Evolutionary conservation across 2,329 filamentous ascomycete species (phyloP).

Genomic region (Chaetomium olivaceum): DNA sequence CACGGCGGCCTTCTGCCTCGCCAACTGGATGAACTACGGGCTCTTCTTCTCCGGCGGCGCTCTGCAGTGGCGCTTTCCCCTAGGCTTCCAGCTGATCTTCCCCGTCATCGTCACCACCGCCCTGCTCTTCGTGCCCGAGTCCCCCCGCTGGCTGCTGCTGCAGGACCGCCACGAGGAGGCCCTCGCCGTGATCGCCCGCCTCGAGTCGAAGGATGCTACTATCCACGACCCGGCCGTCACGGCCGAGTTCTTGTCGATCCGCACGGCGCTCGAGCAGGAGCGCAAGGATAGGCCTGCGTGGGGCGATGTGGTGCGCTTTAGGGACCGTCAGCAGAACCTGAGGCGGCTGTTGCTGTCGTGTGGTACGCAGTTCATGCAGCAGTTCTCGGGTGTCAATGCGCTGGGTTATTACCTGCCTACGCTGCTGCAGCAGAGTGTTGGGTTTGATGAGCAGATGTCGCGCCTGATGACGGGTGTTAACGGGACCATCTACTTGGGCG

Average conservation of each 20-base stretch:
- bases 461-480: conserved; percentile 16
- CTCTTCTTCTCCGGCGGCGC: conserved; percentile 15
- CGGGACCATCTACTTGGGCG: conserved; percentile 13
- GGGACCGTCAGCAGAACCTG: conserved; percentile 16
- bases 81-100: conserved; percentile 18
- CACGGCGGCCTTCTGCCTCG: conserved; percentile 16
- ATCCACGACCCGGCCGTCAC: conserved; percentile 13
- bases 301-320: conserved; percentile 4
- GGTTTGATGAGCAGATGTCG: conserved; percentile 15
- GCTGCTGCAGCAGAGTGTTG: conserved; percentile 15
- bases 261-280: conserved; percentile 13
- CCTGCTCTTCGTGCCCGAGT: conserved; percentile 15
- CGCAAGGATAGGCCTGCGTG: conserved; percentile 9
- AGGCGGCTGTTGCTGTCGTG: conserved; percentile 8
- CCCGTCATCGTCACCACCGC: conserved; percentile 11
- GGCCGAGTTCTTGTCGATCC: conserved; percentile 17
- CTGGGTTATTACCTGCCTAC: conserved; percentile 14
- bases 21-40: conserved; percentile 21
- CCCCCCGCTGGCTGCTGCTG: conserved; percentile 15
- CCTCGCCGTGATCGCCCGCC: conserved; percentile 12
- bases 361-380: conserved; percentile 18
- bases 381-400: conserved; percentile 17
- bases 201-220: conserved; percentile 5
- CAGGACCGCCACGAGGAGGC: conserved; percentile 13
- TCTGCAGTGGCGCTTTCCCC: conserved; percentile 18